phyloP scores from a whole-genome alignment of 2,329 filamentous ascomycete species.

The Cladosporium sp. region DNA sequence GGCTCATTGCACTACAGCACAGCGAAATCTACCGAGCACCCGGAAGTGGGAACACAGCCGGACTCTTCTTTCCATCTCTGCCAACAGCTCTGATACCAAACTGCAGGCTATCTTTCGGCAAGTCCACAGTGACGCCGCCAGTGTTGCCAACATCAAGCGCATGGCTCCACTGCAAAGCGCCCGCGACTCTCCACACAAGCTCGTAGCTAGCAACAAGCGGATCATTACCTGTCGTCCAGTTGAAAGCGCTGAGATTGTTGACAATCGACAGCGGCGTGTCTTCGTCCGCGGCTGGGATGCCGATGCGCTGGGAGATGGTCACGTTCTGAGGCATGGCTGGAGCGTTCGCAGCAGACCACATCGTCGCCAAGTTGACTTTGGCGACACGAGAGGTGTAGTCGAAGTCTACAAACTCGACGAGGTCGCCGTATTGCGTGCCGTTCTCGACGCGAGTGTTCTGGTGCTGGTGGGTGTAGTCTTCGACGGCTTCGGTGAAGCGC shows the following conservation, averaged over 20 bases:
- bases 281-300: constrained; percentile 31
- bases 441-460: constrained; percentile 55
- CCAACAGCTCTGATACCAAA: constrained; percentile 59
- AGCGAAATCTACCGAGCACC: neutral
- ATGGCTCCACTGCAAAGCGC: constrained; percentile 46
- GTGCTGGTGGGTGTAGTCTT: constrained; percentile 61
- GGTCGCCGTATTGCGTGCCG: constrained; percentile 57
- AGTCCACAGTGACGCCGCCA: constrained; percentile 47
- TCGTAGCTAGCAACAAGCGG: constrained; percentile 53
- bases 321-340: constrained; percentile 56
- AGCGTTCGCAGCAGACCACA: constrained; percentile 57
- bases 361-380: constrained; percentile 56
- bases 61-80: constrained; percentile 54
- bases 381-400: constrained; percentile 57
- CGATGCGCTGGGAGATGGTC: constrained; percentile 39
- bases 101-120: constrained; percentile 61
- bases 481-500: constrained; percentile 60
- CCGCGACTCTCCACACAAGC: constrained; percentile 57
- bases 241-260: constrained; percentile 53
- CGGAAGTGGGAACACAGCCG: constrained; percentile 50
- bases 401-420: constrained; percentile 60
- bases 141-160: constrained; percentile 50
- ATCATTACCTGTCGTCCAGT: constrained; percentile 50
- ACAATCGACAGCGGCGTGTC: constrained; percentile 31
- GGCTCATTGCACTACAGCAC: neutral